Conservation (phyloP, 2,329 filamentous ascomycete species). For the Ceratocystis diversiconidia region DNA sequence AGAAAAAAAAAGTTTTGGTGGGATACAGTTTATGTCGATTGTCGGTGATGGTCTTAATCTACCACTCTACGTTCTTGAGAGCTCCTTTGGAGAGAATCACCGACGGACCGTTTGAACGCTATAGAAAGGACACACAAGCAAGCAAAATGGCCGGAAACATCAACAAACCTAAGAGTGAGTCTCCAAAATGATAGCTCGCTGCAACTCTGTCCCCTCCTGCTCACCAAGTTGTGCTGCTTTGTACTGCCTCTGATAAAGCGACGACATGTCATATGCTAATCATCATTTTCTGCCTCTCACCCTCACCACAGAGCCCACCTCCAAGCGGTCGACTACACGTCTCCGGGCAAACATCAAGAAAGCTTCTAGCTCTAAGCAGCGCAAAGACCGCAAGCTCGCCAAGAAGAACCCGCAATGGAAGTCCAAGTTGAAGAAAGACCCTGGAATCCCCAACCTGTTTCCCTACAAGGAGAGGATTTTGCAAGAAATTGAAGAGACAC, state of each 20-base stretch:
- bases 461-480: constrained; percentile 95
- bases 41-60: background rate
- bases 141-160: constrained; percentile 38
- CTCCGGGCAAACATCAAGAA: constrained; percentile 95
- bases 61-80: background rate
- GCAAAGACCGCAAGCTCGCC: constrained; percentile 72
- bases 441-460: constrained; percentile 92
- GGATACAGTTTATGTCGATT: constrained; percentile 5
- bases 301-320: constrained; percentile 60
- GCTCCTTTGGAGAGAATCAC: background rate
- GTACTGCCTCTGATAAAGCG: background rate
- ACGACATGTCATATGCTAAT: background rate
- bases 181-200: too few relatives aligned
- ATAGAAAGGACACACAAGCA: background rate
- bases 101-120: background rate
- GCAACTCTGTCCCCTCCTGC: background rate
- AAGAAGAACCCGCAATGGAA: constrained; percentile 98
- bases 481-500: constrained; percentile 84
- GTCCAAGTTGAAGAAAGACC: constrained; percentile 91
- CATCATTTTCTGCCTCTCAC: background rate
- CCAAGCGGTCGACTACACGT: constrained; percentile 79
- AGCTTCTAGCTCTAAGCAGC: constrained; percentile 75
- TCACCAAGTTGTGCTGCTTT: background rate
- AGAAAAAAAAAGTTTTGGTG: constrained; percentile 19
- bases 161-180: constrained; percentile 41